Conservation (phyloP, 805 yeast genomes). For the Wickerhamomyces queroliae region DNA sequence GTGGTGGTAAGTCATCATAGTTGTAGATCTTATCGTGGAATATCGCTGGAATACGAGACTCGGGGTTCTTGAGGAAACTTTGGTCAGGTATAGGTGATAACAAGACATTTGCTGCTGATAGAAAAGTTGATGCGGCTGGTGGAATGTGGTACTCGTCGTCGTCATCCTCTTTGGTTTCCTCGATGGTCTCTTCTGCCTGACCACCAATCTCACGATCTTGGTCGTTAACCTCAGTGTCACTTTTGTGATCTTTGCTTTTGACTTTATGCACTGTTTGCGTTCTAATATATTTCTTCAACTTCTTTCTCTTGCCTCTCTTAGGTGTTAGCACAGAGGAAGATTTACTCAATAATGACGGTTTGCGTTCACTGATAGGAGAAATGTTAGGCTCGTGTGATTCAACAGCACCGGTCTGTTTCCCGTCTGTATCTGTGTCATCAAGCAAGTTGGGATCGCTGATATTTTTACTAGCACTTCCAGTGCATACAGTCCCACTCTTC, state of each 20-base stretch:
- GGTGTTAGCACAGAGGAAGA: background rate
- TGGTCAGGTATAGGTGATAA: slow-evolving; percentile 76
- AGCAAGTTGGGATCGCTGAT: background rate
- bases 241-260: slow-evolving; percentile 21
- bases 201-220: slow-evolving; percentile 6
- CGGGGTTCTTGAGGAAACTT: slow-evolving; percentile 64
- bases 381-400: too few species aligned
- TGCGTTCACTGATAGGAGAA: slow-evolving; percentile 1
- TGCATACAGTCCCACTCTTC: background rate
- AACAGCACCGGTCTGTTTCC: too few species aligned
- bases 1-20: slow-evolving; percentile 60
- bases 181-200: slow-evolving; percentile 5
- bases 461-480: slow-evolving; percentile 12
- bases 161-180: slow-evolving; percentile 2
- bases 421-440: too few species aligned
- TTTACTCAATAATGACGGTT: slow-evolving; percentile 1
- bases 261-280: slow-evolving; percentile 16
- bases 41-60: slow-evolving; percentile 55
- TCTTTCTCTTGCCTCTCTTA: slow-evolving; percentile 8
- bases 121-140: slow-evolving; percentile 72
- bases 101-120: slow-evolving; percentile 71
- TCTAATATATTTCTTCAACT: slow-evolving; percentile 13
- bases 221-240: slow-evolving; percentile 7
- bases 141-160: slow-evolving; percentile 34
- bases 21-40: slow-evolving; percentile 77